Percentiles rank a stretch among this genome's conserved stretches.
Evolutionary conservation across 768 basidiomycete genomes (phyloP).

Genomic region (Tricholoma sp.): DNA sequence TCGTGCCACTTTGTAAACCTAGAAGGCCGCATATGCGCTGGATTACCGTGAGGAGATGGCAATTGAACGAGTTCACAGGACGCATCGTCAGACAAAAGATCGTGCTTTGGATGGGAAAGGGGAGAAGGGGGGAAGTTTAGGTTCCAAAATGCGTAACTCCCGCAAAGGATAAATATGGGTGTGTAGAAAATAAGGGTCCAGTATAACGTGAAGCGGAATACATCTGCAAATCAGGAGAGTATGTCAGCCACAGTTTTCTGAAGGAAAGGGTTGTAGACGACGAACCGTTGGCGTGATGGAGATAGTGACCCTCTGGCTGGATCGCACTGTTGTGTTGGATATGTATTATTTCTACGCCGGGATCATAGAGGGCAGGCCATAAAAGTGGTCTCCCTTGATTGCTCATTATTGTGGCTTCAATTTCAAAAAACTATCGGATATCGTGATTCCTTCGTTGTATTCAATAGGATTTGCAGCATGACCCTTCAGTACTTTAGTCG

Average conservation of each 20-base stretch:
- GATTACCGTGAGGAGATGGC: conserved; percentile 8
- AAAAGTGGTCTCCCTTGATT: conserved; percentile 11
- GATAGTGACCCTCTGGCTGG: conserved; percentile 39
- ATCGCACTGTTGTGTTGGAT: conserved; percentile 34
- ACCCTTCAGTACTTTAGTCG: background rate
- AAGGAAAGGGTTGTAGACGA: background rate
- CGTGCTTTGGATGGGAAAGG: background rate
- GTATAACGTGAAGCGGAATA: conserved; percentile 49
- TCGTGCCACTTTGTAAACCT: conserved; percentile 27
- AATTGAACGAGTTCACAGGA: conserved; percentile 12
- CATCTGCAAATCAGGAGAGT: conserved; percentile 29
- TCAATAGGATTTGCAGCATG: background rate
- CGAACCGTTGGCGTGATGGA: conserved; percentile 36
- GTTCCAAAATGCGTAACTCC: conserved; percentile 47
- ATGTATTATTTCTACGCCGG: conserved; percentile 42
- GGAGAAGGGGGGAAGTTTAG: conserved; percentile 40
- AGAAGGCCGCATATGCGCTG: conserved; percentile 1
- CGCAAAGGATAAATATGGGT: conserved; percentile 44
- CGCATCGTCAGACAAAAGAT: conserved; percentile 5
- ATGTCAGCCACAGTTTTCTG: background rate
- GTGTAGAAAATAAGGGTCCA: conserved; percentile 49
- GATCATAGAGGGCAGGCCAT: conserved; percentile 51
- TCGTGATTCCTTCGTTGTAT: background rate
- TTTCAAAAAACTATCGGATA: background rate
- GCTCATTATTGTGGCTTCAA: background rate